Evolutionary conservation across 805 yeast species (phyloP), one percentile per base, ranked within the genome.

Genomic region (Sporopachydermia lactativora): DNA sequence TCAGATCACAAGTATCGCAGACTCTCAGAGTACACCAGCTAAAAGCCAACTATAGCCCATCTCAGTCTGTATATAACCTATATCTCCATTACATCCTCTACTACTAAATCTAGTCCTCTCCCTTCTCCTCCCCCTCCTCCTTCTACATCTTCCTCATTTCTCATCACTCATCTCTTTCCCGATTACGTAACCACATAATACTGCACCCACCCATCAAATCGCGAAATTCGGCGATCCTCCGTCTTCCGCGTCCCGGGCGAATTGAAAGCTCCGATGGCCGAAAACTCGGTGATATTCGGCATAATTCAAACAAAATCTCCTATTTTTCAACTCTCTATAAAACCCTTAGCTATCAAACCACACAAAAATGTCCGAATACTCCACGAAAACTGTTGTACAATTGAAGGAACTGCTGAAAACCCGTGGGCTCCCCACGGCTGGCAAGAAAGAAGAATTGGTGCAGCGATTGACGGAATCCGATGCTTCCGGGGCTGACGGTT

Each of bases 391-490:
- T 2, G 96, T 86, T 40, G 76, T 79, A 15, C 95, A 86, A 64
- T 70, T 89, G 58, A 88, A 83, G 57, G 95, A 81, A 46, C 52
- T 73, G 42, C 69, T 89, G 50, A 78, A 79, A 50, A 59, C 68
- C 16, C 75, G 77, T 45, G 81, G 79, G 1, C 69, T 89, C 39
- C 57, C 92, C 2, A 64, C 62, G 3, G 73, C 74, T 34, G 97
- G 97, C 16, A 77, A 83, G 50, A 89, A 89, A 59, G 76, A 80
- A 36, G 96, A 85, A 40, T 67, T 81, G 44, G 65, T 81, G 41
- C 69, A 70, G 19, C 68, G 89, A 38, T 67, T 81, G 43, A 71
- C 66, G 44, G 84, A 75, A 45, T 58, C 68, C 19, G 88, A 77
- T 49, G 57, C 54, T 44, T 47, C 57, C 35, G 54, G 49, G 8